Evolutionary conservation across 2,329 filamentous ascomycete genomes (phyloP), one percentile per base, ranked within the genome.

Genomic region (Penicillium sp.): DNA sequence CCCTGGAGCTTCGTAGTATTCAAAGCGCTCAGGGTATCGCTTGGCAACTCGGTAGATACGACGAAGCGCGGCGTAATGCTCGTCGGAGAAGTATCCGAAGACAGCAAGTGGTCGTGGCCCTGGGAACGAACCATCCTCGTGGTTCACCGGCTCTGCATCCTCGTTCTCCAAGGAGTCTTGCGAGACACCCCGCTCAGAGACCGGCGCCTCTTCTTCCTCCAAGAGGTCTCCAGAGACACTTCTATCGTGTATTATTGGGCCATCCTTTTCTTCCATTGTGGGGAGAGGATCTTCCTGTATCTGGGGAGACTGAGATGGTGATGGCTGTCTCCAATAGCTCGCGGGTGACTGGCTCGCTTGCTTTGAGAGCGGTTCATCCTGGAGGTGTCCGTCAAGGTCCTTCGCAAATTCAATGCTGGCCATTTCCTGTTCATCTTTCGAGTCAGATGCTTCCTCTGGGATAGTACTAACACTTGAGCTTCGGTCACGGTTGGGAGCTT

Each of bases 81-180:
- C 71, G 51, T 77, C 66, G 16, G 72, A 75, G 58, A 77, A 77
- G 60, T 75, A 75, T 20, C 73, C 73, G 42, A 73, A 74, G 32
- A 68, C 61, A 35, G 72, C 64, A 13, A 75, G 62, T 29, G 67
- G 63, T 53, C 68, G 61, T 20, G 58, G 62, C 22, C 61, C 60
- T 22, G 50, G 46, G 14, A 50, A 53, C 34, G 52, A 47, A 53
- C 61, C 42, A 38, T 62, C 49, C 38, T 58, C 45, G 16, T 50
- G 40, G 34, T 56, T 50, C 16, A 49, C 54, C 40, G 50, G 22
- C 10, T 58, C 50, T 40, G 53, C 44, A 54, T 47, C 37, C 5
- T 55, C 22, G 10, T 58, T 26, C 32, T 54, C 51, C 11, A 20
- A 29, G 31, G 24, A 31, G 9, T 46, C 53, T 38, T 47, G 43